Evolutionary conservation across 169 alveolate species (phyloP), one percentile per base, ranked within the genome.

Genomic region (Eimeria zaria): DNA sequence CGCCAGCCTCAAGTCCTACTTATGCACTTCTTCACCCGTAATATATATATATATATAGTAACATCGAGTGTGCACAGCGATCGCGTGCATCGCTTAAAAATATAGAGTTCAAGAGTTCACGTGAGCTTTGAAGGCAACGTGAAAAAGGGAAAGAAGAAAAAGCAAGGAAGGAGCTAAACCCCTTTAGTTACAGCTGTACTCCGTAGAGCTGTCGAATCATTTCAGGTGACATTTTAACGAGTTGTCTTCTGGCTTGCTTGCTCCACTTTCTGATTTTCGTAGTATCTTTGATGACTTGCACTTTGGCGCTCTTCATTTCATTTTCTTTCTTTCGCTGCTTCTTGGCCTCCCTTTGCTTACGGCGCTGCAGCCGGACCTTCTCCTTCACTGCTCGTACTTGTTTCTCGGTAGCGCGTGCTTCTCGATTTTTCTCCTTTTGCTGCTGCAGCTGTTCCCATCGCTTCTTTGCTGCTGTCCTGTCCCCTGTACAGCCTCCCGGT

Each of bases 221-320:
- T 39, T 95, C 97, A 24, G 97, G 97, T n/a, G 92, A 76, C 95
- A 95, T 95, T 85, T 95, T 95, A 80, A 95, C 97, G 71, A 95
- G 97, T 36, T 74, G 83, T 44, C 83, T 67, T 33, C 95, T 44
- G 36, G 97, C 97, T 51, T 73, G 76, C 60, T 85, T 83, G 44
- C 64, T 78, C 97, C 95, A 84, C 91, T 69, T 95, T 24, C 73
- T 69, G n/a, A 95, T 85, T 60, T 69, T 73, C 46, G 89, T 16
- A 39, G 95, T 95, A 9, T 95, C 53, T 73, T 85, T 95, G 64
- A 84, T 95, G 60, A 95, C 74, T 39, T 95, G 95, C 33, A 94
- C 93, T 44, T 67, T 83, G 36, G 73, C 76, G 81, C 95, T 69
- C 89, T 94, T 94, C 94, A 94, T 36, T 18, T 81, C 95, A 60